phyloP scores from a whole-genome alignment of 2,329 filamentous ascomycete genomes.

The Tolypocladium guangdongense region DNA sequence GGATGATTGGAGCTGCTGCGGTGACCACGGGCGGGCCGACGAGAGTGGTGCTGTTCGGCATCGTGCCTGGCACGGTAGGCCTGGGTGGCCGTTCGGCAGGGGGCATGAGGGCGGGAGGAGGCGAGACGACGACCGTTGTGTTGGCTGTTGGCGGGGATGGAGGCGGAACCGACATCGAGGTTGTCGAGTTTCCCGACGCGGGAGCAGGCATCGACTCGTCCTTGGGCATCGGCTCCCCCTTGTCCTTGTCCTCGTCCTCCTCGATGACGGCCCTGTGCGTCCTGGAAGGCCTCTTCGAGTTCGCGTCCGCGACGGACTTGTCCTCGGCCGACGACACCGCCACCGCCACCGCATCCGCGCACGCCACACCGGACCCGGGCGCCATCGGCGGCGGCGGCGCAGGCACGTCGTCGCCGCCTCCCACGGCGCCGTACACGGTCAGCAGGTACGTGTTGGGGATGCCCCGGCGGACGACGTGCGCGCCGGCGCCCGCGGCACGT shows the following conservation, averaged over 20 bases:
- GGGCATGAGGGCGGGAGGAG: background rate
- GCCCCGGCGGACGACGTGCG: background rate
- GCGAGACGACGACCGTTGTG: too few species aligned
- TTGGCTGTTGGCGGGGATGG: too few species aligned
- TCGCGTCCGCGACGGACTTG: background rate
- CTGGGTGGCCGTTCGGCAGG: background rate
- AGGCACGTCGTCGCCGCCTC: constrained; percentile 8
- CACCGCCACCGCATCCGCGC: background rate
- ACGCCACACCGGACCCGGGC: constrained; percentile 7
- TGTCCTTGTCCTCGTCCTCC: background rate
- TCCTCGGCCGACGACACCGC: background rate
- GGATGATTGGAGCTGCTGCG: background rate
- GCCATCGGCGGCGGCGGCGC: constrained; percentile 14
- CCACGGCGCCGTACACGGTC: constrained; percentile 30
- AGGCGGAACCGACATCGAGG: too few species aligned
- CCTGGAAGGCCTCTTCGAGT: constrained; percentile 19
- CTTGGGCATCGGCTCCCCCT: background rate
- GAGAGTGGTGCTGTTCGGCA: constrained; percentile 8
- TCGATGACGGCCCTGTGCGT: background rate
- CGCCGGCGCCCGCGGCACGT: background rate
- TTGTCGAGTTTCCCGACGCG: too few species aligned
- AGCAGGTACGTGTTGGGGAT: constrained; percentile 20
- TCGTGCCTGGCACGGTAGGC: background rate
- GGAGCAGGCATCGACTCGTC: too few species aligned
- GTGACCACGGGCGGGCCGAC: constrained; percentile 7